Percentiles rank a stretch among this genome's conserved stretches.
These are phyloP conservation scores for Alternaria novae-zelandiae DNA, from an alignment of 2,329 filamentous ascomycete genomes.

Conservation along the genomic window DNA sequence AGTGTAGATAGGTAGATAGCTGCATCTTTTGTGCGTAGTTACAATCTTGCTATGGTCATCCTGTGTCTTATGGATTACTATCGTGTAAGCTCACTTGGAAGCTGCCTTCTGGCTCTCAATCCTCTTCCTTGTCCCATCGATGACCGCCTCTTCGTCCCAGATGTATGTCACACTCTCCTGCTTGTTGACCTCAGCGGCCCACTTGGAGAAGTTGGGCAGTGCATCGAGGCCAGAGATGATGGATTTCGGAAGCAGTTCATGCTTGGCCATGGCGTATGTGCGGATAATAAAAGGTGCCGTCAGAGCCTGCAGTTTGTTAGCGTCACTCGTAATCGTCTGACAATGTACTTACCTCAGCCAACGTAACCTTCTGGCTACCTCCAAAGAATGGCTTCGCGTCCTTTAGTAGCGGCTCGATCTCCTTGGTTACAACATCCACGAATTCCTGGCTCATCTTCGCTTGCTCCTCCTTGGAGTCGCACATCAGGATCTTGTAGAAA, in stretches of 20 bases:
- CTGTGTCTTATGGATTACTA: neutral
- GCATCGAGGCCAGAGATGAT: constrained; percentile 58
- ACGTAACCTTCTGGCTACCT: constrained; percentile 62
- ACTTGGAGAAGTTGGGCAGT: constrained; percentile 72
- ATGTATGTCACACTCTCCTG: constrained; percentile 68
- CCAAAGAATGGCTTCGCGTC: constrained; percentile 55
- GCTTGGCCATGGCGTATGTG: constrained; percentile 61
- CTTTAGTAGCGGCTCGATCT: constrained; percentile 73
- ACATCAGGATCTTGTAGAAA: constrained; percentile 55
- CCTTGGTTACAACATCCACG: constrained; percentile 67
- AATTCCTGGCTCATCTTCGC: constrained; percentile 58
- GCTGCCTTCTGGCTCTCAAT: constrained; percentile 34
- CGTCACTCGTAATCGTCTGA: neutral
- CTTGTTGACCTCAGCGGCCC: constrained; percentile 65
- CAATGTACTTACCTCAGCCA: constrained; percentile 69
- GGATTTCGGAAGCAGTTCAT: constrained; percentile 60
- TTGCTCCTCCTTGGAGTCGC: constrained; percentile 57
- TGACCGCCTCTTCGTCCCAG: constrained; percentile 38
- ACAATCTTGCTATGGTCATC: constrained; percentile 1
- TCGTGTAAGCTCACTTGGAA: constrained; percentile 16
- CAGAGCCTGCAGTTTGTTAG: constrained; percentile 56
- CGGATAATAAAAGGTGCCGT: constrained; percentile 72
- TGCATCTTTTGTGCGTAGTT: neutral
- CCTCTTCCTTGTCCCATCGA: constrained; percentile 27
- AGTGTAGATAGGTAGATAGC: constrained; percentile 6